Percentiles rank a stretch among this genome's conserved stretches.
Conservation (phyloP, 768 basidiomycete genomes). For the Mrakia hoshinonis region DNA sequence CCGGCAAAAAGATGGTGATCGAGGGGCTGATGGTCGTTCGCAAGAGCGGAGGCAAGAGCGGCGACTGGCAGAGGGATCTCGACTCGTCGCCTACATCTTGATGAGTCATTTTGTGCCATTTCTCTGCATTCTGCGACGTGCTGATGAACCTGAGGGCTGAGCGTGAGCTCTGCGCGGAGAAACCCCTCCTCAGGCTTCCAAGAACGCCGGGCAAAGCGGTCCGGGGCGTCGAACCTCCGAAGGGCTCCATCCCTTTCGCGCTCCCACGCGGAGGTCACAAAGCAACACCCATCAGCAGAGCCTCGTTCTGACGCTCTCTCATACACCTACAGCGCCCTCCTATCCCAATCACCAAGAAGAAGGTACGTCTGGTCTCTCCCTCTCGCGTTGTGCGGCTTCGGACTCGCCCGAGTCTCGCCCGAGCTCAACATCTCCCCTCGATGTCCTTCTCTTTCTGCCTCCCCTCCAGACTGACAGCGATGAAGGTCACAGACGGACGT, state of each 20-base stretch:
- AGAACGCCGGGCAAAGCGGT: not conserved
- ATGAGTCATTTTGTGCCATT: not conserved
- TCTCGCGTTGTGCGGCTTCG: too few relatives aligned
- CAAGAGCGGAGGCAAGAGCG: slow-evolving; percentile 68
- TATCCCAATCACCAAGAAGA: not conserved
- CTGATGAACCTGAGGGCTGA: too few relatives aligned
- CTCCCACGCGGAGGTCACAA: not conserved
- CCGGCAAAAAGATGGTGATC: slow-evolving; percentile 79
- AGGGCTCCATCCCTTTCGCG: not conserved
- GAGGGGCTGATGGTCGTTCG: slow-evolving; percentile 53
- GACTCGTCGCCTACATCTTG: not conserved
- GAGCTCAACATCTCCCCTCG: not conserved
- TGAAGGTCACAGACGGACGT: slow-evolving; percentile 13
- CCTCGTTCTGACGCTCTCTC: not conserved
- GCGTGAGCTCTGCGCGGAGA: not conserved
- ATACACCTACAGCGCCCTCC: too few relatives aligned
- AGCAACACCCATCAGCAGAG: not conserved
- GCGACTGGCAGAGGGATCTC: slow-evolving; percentile 49
- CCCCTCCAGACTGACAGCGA: not conserved
- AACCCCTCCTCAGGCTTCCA: not conserved
- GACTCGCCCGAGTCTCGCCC: not conserved
- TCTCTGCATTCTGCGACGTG: too few relatives aligned
- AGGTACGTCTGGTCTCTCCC: too few relatives aligned
- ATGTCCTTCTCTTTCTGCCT: not conserved
- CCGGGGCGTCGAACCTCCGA: not conserved